Evolutionary conservation across 2,329 filamentous ascomycete species (phyloP), one percentile per base, ranked within the genome.

Genomic region (Exophiala sp.): DNA sequence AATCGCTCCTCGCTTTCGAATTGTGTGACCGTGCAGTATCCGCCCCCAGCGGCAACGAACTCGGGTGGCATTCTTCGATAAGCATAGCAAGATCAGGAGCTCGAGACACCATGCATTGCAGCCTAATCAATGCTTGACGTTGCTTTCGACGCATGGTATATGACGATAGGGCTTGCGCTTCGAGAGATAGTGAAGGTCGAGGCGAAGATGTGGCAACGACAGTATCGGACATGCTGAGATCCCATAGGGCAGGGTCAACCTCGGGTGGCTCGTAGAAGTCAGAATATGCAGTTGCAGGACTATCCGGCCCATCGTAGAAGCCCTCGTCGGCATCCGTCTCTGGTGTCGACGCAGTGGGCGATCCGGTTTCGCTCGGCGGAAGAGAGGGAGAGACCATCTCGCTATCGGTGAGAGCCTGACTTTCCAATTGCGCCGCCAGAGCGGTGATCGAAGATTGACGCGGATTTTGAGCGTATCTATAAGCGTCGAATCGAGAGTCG

Each of bases 31-130:
- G 48, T 22, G 38, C 38, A 3, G 35, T 43, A 21, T 55, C 57
- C 24, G 43, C 52, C 23, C 52, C 49, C 11, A 55, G 42, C 9
- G 59, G 59, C 14, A 62, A 34, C 13, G 60, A 62, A 43, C 57
- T 60, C 11, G 60, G 60, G 29, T 62, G 60, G 44, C 58, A 60
- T 30, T 62, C 60, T 49, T 62, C 60, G 43, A 62, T 56, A 13
- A 62, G 54, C 60, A 62, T 62, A 16, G 60, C 60, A 9, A 62
- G 44, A 46, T 62, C 57, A 9, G 60, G 58, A 22, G 58, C 50
- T 8, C 57, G 46, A 11, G 56, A 48, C 2, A 56, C 58, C 2
- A 62, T 32, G 43, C 60, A 62, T 53, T 62, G 60, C 43, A 62
- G 43, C 30, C 60, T 51, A 10, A 61, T 49, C 11, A 63, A 46